A percentile compares a stretch with the other conserved stretches of the same genome.
phyloP scores from a whole-genome alignment of 108 stramenopile species.

The Cyclotella choctawhatcheeana region DNA sequence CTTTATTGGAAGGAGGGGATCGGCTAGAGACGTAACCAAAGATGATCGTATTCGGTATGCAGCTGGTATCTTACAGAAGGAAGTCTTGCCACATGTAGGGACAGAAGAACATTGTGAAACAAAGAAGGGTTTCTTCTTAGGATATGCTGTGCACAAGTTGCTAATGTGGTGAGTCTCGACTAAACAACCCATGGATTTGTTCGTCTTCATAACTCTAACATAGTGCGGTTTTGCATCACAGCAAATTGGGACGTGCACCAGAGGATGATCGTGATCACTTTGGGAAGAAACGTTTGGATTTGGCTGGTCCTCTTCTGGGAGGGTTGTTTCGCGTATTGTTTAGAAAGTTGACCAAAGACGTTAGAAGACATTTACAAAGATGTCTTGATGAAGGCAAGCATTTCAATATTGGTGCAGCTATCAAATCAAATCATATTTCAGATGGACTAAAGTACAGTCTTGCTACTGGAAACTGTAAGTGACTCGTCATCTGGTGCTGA shows the following conservation, averaged over 20 bases:
- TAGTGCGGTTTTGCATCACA: no score
- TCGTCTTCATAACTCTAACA: no score
- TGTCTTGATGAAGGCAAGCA: slow-evolving; percentile 96
- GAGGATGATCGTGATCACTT: slow-evolving; percentile 99
- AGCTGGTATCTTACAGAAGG: slow-evolving; percentile 94
- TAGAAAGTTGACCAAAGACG: slow-evolving; percentile 93
- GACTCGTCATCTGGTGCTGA: not conserved
- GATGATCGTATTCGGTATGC: slow-evolving; percentile 98
- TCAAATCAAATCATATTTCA: slow-evolving; percentile 96
- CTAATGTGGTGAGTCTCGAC: no score
- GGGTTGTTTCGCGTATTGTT: slow-evolving; percentile 96
- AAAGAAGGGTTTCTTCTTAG: slow-evolving; percentile 99
- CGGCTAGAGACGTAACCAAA: slow-evolving; percentile 91
- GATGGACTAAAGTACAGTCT: slow-evolving; percentile 97
- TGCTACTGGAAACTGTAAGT: slow-evolving; percentile 99
- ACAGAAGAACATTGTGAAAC: slow-evolving; percentile 95
- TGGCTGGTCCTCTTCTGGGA: slow-evolving; percentile 97
- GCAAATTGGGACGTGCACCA: slow-evolving; percentile 88
- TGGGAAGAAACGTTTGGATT: slow-evolving; percentile 99
- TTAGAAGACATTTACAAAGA: slow-evolving; percentile 91
- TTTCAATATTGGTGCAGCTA: slow-evolving; percentile 95
- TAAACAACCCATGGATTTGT: no score
- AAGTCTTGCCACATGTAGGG: slow-evolving; percentile 98
- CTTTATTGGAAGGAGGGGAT: slow-evolving; percentile 96
- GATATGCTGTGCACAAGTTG: slow-evolving; percentile 98